A percentile compares a stretch with the other conserved stretches of the same genome.
Evolutionary conservation across 1,284 basidiomycete genomes (phyloP).

Genomic region (Trametes polyzona): DNA sequence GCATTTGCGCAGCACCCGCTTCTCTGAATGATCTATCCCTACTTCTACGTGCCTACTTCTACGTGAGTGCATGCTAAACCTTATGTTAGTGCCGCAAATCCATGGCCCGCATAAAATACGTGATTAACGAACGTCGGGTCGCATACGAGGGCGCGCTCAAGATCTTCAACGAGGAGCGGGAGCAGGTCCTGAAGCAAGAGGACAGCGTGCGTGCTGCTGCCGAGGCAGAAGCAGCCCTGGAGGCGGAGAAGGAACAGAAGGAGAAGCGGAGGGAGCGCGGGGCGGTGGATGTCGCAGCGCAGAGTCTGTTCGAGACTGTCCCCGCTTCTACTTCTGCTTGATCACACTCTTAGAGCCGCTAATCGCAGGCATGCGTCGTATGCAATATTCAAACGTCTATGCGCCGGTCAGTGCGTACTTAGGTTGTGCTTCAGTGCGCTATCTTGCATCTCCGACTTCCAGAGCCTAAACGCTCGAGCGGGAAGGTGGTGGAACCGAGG

Average conservation of each 20-base stretch:
- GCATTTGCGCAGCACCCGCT: too few relatives aligned
- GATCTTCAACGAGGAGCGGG: conserved; percentile 43
- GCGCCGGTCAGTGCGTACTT: background rate
- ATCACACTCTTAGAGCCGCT: conserved; percentile 14
- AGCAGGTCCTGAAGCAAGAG: conserved; percentile 17
- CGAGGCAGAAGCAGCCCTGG: conserved; percentile 28
- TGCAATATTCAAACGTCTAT: background rate
- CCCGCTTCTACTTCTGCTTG: background rate
- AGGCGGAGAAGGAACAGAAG: conserved; percentile 29
- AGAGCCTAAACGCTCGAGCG: too few relatives aligned
- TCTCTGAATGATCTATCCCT: too few relatives aligned
- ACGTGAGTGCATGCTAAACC: background rate
- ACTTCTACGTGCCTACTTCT: background rate
- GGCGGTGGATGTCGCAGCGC: conserved; percentile 30
- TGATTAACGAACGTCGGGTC: conserved; percentile 89
- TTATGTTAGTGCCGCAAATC: conserved; percentile 81
- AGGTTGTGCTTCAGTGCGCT: background rate
- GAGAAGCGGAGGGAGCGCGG: conserved; percentile 20
- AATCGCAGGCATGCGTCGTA: conserved; percentile 12
- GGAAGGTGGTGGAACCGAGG: too few relatives aligned
- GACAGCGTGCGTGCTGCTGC: conserved; percentile 15
- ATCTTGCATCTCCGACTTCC: too few relatives aligned
- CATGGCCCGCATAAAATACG: conserved; percentile 96
- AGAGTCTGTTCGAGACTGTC: conserved; percentile 32
- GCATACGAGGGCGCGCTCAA: conserved; percentile 73